Evolutionary conservation across 140 eudicot genomes (phyloP), one percentile per base, ranked within the genome.

Genomic region (Cichorium intybus): DNA sequence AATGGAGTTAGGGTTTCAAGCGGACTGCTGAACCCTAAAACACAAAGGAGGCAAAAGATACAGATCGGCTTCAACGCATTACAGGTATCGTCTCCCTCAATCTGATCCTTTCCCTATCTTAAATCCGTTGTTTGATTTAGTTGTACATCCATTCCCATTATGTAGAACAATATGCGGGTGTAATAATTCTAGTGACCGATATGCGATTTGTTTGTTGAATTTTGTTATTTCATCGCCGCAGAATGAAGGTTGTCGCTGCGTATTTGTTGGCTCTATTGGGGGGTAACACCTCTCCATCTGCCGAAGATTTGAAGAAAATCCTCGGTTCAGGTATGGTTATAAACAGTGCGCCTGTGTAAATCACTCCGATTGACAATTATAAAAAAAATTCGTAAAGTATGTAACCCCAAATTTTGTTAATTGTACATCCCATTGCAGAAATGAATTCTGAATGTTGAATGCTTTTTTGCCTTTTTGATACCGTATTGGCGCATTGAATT

Each of bases 231-330:
- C 1, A 9, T 51, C 10, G 11, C 31, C 15, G 67, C 68, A 58
- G 46, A 68, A 73, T 79, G 83, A 79, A 79, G 83, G 83, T 79
- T 37, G 64, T 79, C 23, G 80, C 83, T 68, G 80, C 78, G 11
- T 79, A 73, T 74, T 62, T 79, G 73, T 73, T 78, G 65, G 83
- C 83, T 60, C 51, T 73, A 10, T 73, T 78, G 76, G 83, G 83
- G 0, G 83, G 83, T 21, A 78, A 78, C 76, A 73, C 72, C 23
- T 72, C 28, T 16, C 83, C 83, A 14, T 31, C 76, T 11, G 79
- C 76, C 5, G 72, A 68, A 0, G 83, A 78, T 73, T 67, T 78
- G 58, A 73, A 78, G 69, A 62, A 46, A 18, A 73, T 78, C 21
- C 79, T 78, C 27, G 79, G 68, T 27, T 78, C 83, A 54, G 79